Evolutionary conservation across 441 rosid genomes (phyloP).

Genomic region (Hura crepitans): DNA sequence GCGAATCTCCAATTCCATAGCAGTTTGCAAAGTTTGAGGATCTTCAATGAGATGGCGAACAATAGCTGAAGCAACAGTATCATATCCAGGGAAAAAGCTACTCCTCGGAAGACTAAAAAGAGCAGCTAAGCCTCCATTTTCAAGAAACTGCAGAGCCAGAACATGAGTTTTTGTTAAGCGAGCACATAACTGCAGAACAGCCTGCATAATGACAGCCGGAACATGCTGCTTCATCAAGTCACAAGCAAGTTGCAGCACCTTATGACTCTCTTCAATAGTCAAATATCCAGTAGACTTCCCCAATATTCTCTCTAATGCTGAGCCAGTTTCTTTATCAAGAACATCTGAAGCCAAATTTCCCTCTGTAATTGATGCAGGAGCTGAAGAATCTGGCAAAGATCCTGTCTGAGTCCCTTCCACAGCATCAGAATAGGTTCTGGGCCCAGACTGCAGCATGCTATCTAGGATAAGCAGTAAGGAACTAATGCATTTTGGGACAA

Average conservation of each 20-base stretch:
- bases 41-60: conserved; percentile 94
- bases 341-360: conserved; percentile 45
- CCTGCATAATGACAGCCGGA: conserved; percentile 91
- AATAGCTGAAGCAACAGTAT: conserved; percentile 80
- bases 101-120: conserved; percentile 79
- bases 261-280: conserved; percentile 66
- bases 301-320: conserved; percentile 53
- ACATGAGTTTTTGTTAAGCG: conserved; percentile 79
- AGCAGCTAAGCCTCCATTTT: conserved; percentile 72
- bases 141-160: conserved; percentile 82
- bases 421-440: conserved; percentile 45
- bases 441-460: conserved; percentile 72
- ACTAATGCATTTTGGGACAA: conserved; percentile 81
- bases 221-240: conserved; percentile 78
- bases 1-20: conserved; percentile 93
- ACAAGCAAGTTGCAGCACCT: conserved; percentile 60
- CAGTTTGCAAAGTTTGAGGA: conserved; percentile 92
- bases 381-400: conserved; percentile 47
- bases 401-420: conserved; percentile 49
- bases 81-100: conserved; percentile 90
- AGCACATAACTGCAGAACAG: conserved; percentile 90
- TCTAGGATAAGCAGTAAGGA: conserved; percentile 74
- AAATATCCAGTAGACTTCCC: conserved; percentile 82
- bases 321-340: conserved; percentile 42
- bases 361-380: conserved; percentile 34